Base-by-base conservation (phyloP, 257 asterid species). In the Penstemon davidsonii region DNA sequence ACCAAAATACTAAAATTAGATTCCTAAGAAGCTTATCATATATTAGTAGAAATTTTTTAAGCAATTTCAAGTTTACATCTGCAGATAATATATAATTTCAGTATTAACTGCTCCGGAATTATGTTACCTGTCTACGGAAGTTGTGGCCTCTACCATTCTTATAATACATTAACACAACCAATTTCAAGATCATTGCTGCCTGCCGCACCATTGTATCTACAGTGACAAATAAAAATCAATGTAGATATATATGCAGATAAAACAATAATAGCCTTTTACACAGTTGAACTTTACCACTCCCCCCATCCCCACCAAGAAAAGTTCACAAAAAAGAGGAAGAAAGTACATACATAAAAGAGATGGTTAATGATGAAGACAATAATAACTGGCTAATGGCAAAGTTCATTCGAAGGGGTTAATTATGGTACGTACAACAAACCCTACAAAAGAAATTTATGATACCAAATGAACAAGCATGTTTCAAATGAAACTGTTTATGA, bases 131-230 rank as follows among this genome's bases (percentile, higher is more conserved):
- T 78, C 88, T 86, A 55, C 93, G 88, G 58, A 85, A 87, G 73
- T 80, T 86, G 72, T 85, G 97, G 63, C 94, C 95, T 66, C 84
- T 79, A 52, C 93, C 86, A 67, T 90, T 86, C 85, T 81, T 82
- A 61, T 82, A 90, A 73, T 83, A 88, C 87, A 90, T 84, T 53
- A 90, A 80, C 36, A 90, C 69, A 70, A 68, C 60, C 79, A 86
- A 75, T 76, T 90, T 90, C 85, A 87, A 68, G 78, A 83, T 82
- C 96, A 90, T 87, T 61, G 96, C 88, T 51, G 81, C 80, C 76
- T 90, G 94, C 45, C 91, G 79, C 63, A 76, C 94, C 96, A 86
- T 84, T 65, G 94, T 83, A 82, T 90, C 96, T 90, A 51, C 67
- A 74, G 66, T 55, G 69, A 80, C 49, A 42, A 39, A 72, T 18